Evolutionary conservation across 176 grass and related monocot species (phyloP).

Genomic region (Avena sativa): DNA sequence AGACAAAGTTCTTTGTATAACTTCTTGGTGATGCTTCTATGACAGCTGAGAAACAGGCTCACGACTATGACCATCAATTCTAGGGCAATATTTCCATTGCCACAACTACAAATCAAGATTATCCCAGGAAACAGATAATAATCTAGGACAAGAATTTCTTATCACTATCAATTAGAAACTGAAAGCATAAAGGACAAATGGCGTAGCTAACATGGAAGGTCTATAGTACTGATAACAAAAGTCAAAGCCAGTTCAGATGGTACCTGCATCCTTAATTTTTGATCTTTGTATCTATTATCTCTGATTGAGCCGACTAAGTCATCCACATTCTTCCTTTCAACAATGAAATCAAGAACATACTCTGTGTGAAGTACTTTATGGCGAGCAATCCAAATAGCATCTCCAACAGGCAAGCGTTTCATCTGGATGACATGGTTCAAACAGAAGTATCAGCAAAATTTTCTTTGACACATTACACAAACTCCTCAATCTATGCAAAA

Average conservation of each 20-base stretch:
- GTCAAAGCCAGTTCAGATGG: slow-evolving; percentile 27
- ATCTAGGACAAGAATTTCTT: not conserved
- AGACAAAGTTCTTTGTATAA: not conserved
- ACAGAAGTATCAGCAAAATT: slow-evolving; percentile 35
- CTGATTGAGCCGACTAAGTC: slow-evolving; percentile 74
- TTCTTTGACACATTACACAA: slow-evolving; percentile 20
- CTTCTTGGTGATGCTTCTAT: not conserved
- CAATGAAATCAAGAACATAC: slow-evolving; percentile 92
- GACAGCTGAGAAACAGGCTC: not conserved
- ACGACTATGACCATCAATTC: slow-evolving; percentile 16
- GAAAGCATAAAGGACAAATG: slow-evolving; percentile 1
- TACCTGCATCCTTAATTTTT: slow-evolving; percentile 92
- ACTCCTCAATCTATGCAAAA: slow-evolving; percentile 15
- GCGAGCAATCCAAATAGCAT: slow-evolving; percentile 85
- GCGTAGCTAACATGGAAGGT: slow-evolving; percentile 12
- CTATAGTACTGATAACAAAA: not conserved
- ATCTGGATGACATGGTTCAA: slow-evolving; percentile 52
- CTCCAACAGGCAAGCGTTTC: slow-evolving; percentile 82
- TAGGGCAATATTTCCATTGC: not conserved
- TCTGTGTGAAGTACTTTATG: slow-evolving; percentile 58
- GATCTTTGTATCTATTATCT: slow-evolving; percentile 91
- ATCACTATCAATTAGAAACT: slow-evolving; percentile 14
- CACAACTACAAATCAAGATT: not conserved
- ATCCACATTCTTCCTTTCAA: slow-evolving; percentile 87
- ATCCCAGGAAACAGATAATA: slow-evolving; percentile 9